Evolutionary conservation across 2,329 filamentous ascomycete species (phyloP), one percentile per base, ranked within the genome.

Genomic region (Exophiala dermatitidis): DNA sequence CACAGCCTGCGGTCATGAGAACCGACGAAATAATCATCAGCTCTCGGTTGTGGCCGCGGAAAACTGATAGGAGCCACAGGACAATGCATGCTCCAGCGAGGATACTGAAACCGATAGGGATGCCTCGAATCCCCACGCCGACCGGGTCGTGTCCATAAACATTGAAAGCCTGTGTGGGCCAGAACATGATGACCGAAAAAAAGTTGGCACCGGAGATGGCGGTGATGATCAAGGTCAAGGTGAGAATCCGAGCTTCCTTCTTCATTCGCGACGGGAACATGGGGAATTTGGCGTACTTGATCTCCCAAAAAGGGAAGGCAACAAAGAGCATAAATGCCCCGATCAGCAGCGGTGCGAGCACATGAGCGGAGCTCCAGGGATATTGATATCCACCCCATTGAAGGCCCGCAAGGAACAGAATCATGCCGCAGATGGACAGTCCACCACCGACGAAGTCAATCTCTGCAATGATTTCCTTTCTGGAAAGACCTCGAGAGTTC

Each of bases 81-180:
- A 79, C 76, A 57, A 84, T 71, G 50, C 77, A 76, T 28, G 82
- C 82, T 8, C 84, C 84, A 33, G 68, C 68, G 33, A 86, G 73
- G 62, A 86, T 83, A 28, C 77, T 76, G 56, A 85, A 81, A 1
- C 80, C 82, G 57, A 86, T 76, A 1, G 83, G 83, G 4, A 87
- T 67, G 38, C 80, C 80, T 53, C 83, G 77, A 53, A 86, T 68
- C n/a, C 84, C 84, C 50, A 86, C 77, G 26, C 73, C 75, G 12
- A 83, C 66, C 0, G 82, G 81, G 58, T 85, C 79, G 58, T 85
- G 79, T n/a, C 80, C 80, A 63, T 84, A 84, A 6, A 84, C 77
- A 59, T 84, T 84, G 69, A 80, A 83, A 1, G 79, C 76, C 65
- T 85, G 77, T 0, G 79, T 82, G 3, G 80, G 80, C 81, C 81